Base-by-base conservation (phyloP, 2,329 filamentous ascomycete genomes). In the Fusarium sp. region DNA sequence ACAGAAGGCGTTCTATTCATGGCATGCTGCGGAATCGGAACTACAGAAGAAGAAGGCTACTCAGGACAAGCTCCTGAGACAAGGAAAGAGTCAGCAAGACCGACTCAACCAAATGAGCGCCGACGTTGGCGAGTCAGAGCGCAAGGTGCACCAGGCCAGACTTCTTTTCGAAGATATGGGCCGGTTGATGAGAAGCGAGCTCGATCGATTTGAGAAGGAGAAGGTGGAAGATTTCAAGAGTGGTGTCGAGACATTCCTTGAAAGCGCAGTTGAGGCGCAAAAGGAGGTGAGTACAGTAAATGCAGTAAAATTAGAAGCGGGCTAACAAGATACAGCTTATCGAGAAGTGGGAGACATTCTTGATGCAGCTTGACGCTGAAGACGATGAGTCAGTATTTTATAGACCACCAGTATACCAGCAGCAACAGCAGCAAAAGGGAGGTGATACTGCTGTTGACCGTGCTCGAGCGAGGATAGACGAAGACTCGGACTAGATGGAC, bases 181-280 rank as follows among this genome's bases (percentile, higher is more conserved):
- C 18, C 88, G 94, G 17, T 84, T 98, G 79, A 96, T 99, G 94
- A 90, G 94, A 67, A 88, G 87, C 39, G 96, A 99, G 82, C 86
- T 99, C 74, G 96, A 98, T 77, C 88, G 95, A 22, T 99, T 99
- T 78, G 96, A 99, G 84, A 90, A 89, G 76, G 96, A 99, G 83
- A 99, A 99, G 86, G 96, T 99, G 6, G 96, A 99, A 80, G 96
- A 99, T 80, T 99, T 99, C 83, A 99, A 99, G 86, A 96, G 93
- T 70, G 95, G 95, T 0, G 95, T 99, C 4, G 96, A 99, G 85
- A 99, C 96, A 3, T 99, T 97, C 83, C 83, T 99, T 76, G 96
- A 99, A 85, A 95, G 96, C 78, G 94, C 96, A 7, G 94, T 99
- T 7, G 96, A 99, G 83, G 96, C 95, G 61, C 96, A 99, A 84